Percentiles rank a stretch among this genome's conserved stretches.
These are phyloP conservation scores for Plasmodium billcollinsi DNA, from an alignment of 169 alveolate species.

Conservation along the genomic window DNA sequence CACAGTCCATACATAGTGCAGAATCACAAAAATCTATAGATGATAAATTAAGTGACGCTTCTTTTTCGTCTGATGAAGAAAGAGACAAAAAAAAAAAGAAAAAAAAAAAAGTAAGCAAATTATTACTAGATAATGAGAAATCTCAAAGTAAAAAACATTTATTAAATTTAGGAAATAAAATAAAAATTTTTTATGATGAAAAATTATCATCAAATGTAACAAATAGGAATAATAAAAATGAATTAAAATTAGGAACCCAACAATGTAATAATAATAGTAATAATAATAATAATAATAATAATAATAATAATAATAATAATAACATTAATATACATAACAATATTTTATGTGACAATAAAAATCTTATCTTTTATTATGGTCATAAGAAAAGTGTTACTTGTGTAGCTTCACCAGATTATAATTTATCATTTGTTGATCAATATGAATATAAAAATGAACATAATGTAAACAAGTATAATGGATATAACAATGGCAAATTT, in stretches of 20 bases:
- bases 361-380: constrained; percentile 43
- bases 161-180: constrained; percentile 59
- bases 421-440: constrained; percentile 52
- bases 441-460: constrained; percentile 21
- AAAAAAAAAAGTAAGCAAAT: constrained; percentile 39
- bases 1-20: background rate
- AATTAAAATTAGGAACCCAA: background rate
- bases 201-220: constrained; percentile 22
- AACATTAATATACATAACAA: too few species aligned
- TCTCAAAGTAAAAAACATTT: constrained; percentile 15
- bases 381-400: constrained; percentile 73
- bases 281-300: too few species aligned
- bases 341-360: background rate
- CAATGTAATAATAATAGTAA: background rate
- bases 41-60: constrained; percentile 12
- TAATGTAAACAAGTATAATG: background rate
- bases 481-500: constrained; percentile 1
- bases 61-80: constrained; percentile 17
- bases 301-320: too few species aligned
- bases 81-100: constrained; percentile 39
- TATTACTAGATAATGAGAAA: constrained; percentile 49
- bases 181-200: constrained; percentile 50
- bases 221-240: constrained; percentile 12
- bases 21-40: constrained; percentile 17
- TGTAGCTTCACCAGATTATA: constrained; percentile 68